phyloP scores from a whole-genome alignment of 371 early-diverging fungal genomes.

The Apophysomyces ossiformis region DNA sequence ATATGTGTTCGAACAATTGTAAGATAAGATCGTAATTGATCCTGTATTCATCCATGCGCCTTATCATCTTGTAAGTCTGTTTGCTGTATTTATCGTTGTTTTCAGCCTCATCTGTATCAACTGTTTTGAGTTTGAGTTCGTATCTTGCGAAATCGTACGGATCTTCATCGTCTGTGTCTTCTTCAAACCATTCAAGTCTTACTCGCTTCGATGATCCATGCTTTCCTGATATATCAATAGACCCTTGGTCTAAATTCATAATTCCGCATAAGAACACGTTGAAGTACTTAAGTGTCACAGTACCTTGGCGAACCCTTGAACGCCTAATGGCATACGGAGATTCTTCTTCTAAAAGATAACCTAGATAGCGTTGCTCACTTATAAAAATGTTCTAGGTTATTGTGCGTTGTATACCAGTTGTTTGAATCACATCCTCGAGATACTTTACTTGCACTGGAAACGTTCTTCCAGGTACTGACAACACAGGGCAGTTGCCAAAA shows the following conservation, averaged over 20 bases:
- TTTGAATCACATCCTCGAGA: conserved; percentile 76
- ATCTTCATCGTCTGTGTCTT: conserved; percentile 48
- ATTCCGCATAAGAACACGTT: not conserved
- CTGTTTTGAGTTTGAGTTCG: conserved; percentile 26
- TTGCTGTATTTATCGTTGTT: conserved; percentile 36
- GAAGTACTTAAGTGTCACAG: not conserved
- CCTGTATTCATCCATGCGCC: conserved; percentile 63
- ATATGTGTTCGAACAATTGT: conserved; percentile 66
- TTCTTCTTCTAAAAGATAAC: conserved; percentile 62
- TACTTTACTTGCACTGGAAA: conserved; percentile 79
- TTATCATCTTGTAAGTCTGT: conserved; percentile 53
- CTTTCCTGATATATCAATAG: conserved; percentile 32
- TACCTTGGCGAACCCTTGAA: conserved; percentile 27
- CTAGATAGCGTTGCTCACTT: conserved; percentile 16
- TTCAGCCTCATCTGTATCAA: conserved; percentile 28
- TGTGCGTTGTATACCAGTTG: conserved; percentile 34
- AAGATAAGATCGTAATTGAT: conserved; percentile 78
- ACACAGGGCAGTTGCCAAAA: conserved; percentile 68
- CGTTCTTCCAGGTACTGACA: conserved; percentile 81
- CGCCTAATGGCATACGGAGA: conserved; percentile 57
- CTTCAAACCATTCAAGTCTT: conserved; percentile 54
- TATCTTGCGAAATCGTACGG: conserved; percentile 35
- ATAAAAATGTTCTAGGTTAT: not conserved
- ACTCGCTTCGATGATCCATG: conserved; percentile 42
- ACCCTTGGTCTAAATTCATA: conserved; percentile 27